Conservation (phyloP, 106 monocot genomes). For the Dendrobium nobile region DNA sequence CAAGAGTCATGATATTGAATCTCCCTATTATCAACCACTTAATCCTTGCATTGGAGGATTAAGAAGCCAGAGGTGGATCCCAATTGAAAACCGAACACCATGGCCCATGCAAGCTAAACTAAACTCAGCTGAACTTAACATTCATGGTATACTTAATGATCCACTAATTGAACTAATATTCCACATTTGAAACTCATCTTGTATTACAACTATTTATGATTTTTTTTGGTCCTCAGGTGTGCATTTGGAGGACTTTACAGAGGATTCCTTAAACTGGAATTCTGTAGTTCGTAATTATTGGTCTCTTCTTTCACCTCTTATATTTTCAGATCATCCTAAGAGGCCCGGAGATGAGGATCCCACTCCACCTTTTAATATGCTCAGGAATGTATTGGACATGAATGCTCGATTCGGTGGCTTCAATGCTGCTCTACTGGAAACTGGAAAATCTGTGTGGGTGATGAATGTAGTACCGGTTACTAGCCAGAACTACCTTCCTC, state of each 20-base stretch:
- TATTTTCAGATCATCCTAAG: slow-evolving; percentile 95
- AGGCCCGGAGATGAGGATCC: slow-evolving; percentile 92
- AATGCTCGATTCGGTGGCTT: slow-evolving; percentile 76
- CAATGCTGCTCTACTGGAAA: slow-evolving; percentile 69
- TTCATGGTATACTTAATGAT: slow-evolving; percentile 43
- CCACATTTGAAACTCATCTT: not conserved
- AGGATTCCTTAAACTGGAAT: slow-evolving; percentile 55
- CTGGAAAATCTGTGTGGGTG: slow-evolving; percentile 87
- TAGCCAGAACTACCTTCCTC: slow-evolving; percentile 54
- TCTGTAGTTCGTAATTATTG: slow-evolving; percentile 55
- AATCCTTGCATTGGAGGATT: slow-evolving; percentile 67
- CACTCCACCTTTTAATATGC: slow-evolving; percentile 83
- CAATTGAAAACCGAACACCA: slow-evolving; percentile 50
- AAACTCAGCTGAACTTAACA: slow-evolving; percentile 51
- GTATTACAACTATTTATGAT: not conserved
- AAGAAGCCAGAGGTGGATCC: slow-evolving; percentile 63
- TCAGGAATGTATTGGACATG: slow-evolving; percentile 83
- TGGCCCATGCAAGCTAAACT: slow-evolving; percentile 56
- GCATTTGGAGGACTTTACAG: slow-evolving; percentile 45
- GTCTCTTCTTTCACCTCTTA: slow-evolving; percentile 80
- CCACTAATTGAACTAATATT: not conserved
- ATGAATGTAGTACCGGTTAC: slow-evolving; percentile 83
- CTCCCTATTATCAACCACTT: slow-evolving; percentile 69
- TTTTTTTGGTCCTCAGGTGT: slow-evolving; percentile 35
- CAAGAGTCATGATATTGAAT: slow-evolving; percentile 59